Conservation (phyloP, 1,284 basidiomycete species). For the Trametes polyzona region DNA sequence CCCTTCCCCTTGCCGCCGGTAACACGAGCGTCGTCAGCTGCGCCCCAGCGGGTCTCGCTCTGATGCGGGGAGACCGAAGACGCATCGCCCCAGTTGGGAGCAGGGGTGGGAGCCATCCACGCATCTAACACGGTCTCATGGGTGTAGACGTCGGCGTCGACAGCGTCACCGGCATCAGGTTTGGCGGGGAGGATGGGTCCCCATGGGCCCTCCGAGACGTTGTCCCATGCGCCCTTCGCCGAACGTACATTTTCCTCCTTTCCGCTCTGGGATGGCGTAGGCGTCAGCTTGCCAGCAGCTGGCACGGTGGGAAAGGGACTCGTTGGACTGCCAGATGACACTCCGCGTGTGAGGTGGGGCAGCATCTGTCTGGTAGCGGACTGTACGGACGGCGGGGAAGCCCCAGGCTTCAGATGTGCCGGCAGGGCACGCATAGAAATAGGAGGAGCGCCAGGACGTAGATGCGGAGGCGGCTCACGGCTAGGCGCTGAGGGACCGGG, state of each 20-base stretch:
- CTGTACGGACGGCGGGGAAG: neutral
- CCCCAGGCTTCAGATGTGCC: conserved; percentile 9
- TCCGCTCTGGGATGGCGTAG: conserved; percentile 1
- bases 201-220: conserved; percentile 8
- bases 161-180: too few species aligned
- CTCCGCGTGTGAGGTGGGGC: neutral
- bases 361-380: neutral
- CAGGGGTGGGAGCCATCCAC: too few species aligned
- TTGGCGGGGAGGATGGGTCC: neutral
- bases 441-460: conserved; percentile 5
- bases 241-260: conserved; percentile 10
- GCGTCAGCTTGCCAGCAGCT: neutral
- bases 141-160: too few species aligned
- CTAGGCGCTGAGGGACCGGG: neutral
- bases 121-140: too few species aligned
- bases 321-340: neutral
- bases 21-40: too few species aligned
- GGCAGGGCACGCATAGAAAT: neutral
- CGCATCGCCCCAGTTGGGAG: too few species aligned
- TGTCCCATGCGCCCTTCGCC: conserved; percentile 7
- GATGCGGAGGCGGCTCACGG: conserved; percentile 9
- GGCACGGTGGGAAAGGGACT: neutral
- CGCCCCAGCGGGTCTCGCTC: too few species aligned
- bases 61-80: too few species aligned
- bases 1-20: too few species aligned